Percentiles rank a stretch among this genome's conserved stretches.
Evolutionary conservation across 768 basidiomycete species (phyloP).

Genomic region (Mycena galericulata): DNA sequence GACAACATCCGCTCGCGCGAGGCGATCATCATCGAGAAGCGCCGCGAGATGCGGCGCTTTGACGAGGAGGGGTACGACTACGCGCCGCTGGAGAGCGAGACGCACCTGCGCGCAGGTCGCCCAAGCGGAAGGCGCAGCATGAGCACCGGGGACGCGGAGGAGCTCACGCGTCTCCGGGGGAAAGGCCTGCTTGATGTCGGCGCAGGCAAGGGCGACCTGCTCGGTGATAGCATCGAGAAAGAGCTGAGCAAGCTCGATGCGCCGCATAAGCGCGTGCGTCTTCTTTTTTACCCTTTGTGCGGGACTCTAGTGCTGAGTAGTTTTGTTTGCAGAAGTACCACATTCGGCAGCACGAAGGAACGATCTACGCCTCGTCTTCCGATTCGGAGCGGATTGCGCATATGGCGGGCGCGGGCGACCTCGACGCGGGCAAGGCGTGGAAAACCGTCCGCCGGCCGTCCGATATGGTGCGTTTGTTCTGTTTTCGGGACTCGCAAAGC

Average conservation of each 20-base stretch:
- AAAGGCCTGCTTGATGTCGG: conserved; percentile 54
- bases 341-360: conserved; percentile 79
- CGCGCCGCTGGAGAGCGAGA: conserved; percentile 38
- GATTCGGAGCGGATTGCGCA: conserved; percentile 80
- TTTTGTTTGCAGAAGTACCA: conserved; percentile 74
- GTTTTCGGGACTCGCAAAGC: neutral
- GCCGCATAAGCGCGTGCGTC: conserved; percentile 53
- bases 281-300: conserved; percentile 13
- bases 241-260: conserved; percentile 73
- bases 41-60: conserved; percentile 68
- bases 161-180: conserved; percentile 50
- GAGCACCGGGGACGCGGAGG: conserved; percentile 82
- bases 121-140: conserved; percentile 76
- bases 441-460: conserved; percentile 88
- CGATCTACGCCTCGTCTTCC: conserved; percentile 85
- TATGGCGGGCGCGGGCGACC: conserved; percentile 80
- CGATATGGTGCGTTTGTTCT: conserved; percentile 79
- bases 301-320: neutral
- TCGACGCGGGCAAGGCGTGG: conserved; percentile 89
- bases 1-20: conserved; percentile 77
- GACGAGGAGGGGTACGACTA: conserved; percentile 61
- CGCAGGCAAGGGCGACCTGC: conserved; percentile 60
- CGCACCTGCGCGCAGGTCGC: conserved; percentile 54
- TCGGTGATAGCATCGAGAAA: conserved; percentile 78
- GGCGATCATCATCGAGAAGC: conserved; percentile 76